Evolutionary conservation across 169 alveolate genomes (phyloP).

Genomic region (Cryptosporidium baileyi): DNA sequence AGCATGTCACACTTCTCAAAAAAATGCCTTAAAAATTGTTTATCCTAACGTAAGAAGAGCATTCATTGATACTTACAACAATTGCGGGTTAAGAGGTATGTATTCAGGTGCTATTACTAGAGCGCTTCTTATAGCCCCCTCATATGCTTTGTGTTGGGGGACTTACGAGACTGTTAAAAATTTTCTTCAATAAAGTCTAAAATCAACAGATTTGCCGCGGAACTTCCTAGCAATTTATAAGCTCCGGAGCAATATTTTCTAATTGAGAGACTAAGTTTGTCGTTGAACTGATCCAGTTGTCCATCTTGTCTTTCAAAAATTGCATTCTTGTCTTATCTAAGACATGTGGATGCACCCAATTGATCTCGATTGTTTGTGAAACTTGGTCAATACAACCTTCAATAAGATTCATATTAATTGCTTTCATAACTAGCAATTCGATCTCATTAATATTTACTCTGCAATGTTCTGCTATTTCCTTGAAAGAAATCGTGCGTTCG

Average conservation of each 20-base stretch:
- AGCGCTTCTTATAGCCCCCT: conserved; percentile 87
- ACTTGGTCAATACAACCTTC: conserved; percentile 82
- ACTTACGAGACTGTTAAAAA: conserved; percentile 90
- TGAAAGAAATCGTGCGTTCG: conserved; percentile 22
- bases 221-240: conserved; percentile 1
- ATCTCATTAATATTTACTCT: conserved; percentile 71
- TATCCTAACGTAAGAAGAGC: conserved; percentile 75
- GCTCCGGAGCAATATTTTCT: conserved; percentile 58
- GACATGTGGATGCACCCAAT: conserved; percentile 82
- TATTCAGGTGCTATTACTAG: conserved; percentile 91
- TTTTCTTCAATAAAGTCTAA: not conserved
- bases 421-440: conserved; percentile 82
- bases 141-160: conserved; percentile 96
- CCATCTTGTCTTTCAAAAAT: conserved; percentile 75
- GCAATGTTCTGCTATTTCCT: conserved; percentile 61
- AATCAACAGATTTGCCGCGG: not conserved
- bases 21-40: not conserved
- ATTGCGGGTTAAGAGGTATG: conserved; percentile 88
- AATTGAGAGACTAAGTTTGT: conserved; percentile 8
- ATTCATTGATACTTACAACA: conserved; percentile 73
- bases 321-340: conserved; percentile 75
- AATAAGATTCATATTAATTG: conserved; percentile 80
- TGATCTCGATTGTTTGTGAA: conserved; percentile 76
- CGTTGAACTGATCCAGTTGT: conserved; percentile 76
- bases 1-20: conserved; percentile 72